Evolutionary conservation across 139 green algal genomes (phyloP).

Genomic region (Eudorina sp.): DNA sequence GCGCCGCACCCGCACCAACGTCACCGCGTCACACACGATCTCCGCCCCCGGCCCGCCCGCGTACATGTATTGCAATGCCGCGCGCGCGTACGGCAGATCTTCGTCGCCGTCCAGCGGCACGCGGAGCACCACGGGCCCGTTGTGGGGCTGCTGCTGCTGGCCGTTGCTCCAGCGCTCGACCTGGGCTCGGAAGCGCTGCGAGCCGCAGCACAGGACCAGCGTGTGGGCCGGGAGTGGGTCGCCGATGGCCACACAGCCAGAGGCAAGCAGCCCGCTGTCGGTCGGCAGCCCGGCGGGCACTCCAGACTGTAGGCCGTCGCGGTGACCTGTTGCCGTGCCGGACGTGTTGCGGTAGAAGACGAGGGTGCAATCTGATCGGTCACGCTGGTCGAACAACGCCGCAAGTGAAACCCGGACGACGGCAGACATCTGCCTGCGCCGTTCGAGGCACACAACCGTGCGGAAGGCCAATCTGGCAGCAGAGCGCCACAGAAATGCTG

Average conservation of each 20-base stretch:
- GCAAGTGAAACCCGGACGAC: no score
- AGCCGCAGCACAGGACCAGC: background rate
- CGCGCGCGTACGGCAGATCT: background rate
- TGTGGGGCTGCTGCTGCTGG: background rate
- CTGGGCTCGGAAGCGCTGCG: background rate
- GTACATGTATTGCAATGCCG: background rate
- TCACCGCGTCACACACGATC: no score
- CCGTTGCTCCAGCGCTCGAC: background rate
- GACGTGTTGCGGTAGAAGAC: background rate
- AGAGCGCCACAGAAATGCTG: no score
- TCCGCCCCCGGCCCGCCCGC: background rate
- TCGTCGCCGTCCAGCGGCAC: background rate
- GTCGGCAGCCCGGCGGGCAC: no score
- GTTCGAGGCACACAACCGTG: no score
- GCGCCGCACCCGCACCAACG: background rate
- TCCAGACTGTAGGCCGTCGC: no score
- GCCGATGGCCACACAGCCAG: background rate
- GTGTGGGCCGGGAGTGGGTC: background rate
- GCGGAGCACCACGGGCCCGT: no score
- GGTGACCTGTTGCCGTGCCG: background rate
- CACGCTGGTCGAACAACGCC: background rate
- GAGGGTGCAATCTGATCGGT: background rate
- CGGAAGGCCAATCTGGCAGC: no score
- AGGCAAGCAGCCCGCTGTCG: no score
- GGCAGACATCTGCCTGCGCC: no score